Conservation (phyloP, 495 filamentous ascomycete species). For the Clohesyomyces aquaticus region DNA sequence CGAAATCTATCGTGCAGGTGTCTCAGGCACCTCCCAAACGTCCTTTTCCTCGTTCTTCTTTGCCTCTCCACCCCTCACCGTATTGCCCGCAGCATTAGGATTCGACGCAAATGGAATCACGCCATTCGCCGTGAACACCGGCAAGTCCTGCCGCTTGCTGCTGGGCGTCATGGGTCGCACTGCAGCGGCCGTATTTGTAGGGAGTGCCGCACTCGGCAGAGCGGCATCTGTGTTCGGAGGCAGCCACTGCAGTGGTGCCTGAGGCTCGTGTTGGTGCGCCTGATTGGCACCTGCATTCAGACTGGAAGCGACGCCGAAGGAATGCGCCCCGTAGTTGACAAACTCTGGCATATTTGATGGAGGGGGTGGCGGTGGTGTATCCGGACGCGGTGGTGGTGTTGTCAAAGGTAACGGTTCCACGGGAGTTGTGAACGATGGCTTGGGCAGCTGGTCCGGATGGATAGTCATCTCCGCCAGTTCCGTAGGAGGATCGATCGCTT, state of each 20-base stretch:
- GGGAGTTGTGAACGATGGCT: constrained; percentile 22
- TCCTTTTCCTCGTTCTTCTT: constrained; percentile 9
- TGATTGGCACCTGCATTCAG: constrained; percentile 7
- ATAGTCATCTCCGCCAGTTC: constrained; percentile 30
- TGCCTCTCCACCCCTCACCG: background rate
- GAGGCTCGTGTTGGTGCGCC: constrained; percentile 3
- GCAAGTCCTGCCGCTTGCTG: constrained; percentile 31
- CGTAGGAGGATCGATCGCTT: constrained; percentile 21
- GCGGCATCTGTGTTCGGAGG: constrained; percentile 25
- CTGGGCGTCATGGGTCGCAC: constrained; percentile 21
- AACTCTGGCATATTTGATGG: constrained; percentile 30
- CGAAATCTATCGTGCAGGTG: constrained; percentile 27
- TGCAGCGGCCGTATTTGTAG: constrained; percentile 9
- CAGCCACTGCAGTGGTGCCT: constrained; percentile 31
- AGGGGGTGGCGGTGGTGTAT: constrained; percentile 39
- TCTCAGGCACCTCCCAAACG: constrained; percentile 38
- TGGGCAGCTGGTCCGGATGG: constrained; percentile 34
- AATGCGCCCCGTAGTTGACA: constrained; percentile 9
- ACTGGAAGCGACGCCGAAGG: background rate
- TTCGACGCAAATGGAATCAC: constrained; percentile 37
- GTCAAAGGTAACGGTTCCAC: constrained; percentile 22
- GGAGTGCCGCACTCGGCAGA: too few species aligned
- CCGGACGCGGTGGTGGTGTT: constrained; percentile 31
- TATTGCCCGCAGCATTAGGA: constrained; percentile 16
- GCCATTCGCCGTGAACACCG: constrained; percentile 31